Percentiles rank a stretch among this genome's conserved stretches.
These are phyloP conservation scores for Theobroma cacao DNA, from an alignment of 345 rosid species.

Conservation along the genomic window DNA sequence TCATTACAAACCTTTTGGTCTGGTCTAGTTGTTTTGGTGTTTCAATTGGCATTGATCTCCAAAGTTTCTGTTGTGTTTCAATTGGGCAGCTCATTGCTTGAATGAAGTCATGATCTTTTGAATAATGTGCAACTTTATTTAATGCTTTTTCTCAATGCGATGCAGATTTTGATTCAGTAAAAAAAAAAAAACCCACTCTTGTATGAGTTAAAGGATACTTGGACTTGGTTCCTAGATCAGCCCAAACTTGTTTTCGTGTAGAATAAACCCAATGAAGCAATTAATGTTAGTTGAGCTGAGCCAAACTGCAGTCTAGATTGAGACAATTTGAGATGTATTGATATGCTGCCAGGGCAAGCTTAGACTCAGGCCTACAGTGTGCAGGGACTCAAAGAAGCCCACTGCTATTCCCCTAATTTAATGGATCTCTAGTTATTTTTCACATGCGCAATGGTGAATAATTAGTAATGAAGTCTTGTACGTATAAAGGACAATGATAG, in stretches of 20 bases:
- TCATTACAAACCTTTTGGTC: neutral
- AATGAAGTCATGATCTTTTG: slow-evolving; percentile 12
- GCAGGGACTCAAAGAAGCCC: neutral
- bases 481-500: no score
- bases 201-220: no score
- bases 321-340: no score
- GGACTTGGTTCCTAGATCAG: neutral
- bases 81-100: slow-evolving; percentile 2
- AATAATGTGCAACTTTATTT: neutral
- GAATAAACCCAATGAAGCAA: neutral
- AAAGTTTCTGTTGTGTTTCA: neutral
- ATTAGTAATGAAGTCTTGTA: no score
- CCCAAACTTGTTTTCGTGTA: neutral
- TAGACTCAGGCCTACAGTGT: no score
- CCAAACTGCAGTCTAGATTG: no score
- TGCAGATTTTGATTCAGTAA: neutral
- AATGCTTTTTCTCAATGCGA: neutral
- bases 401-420: no score
- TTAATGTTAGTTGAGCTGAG: neutral
- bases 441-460: no score
- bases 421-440: no score
- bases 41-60: slow-evolving; percentile 20
- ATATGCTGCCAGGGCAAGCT: no score
- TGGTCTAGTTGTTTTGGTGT: slow-evolving; percentile 11
- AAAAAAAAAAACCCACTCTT: no score